A percentile compares a stretch with the other conserved stretches of the same genome.
Conservation (phyloP, 2,329 filamentous ascomycete species). For the Ophiostoma australiae region DNA sequence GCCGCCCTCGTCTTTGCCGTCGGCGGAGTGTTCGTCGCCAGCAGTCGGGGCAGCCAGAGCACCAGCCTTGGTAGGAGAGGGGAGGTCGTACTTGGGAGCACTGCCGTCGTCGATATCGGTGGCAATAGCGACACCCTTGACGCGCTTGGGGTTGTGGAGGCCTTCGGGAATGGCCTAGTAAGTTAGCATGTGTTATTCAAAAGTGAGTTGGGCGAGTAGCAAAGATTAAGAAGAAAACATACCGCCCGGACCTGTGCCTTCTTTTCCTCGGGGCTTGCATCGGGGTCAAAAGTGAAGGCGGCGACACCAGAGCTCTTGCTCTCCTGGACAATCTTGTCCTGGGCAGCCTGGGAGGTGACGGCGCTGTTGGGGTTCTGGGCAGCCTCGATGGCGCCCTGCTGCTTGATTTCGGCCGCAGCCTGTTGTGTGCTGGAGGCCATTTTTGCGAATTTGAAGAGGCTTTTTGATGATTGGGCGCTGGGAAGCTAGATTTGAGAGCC, state of each 20-base stretch:
- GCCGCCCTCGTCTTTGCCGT: slow-evolving; percentile 48
- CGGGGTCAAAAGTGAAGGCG: slow-evolving; percentile 80
- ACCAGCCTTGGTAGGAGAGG: slow-evolving; percentile 65
- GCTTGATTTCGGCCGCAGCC: slow-evolving; percentile 62
- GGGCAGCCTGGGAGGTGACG: slow-evolving; percentile 64
- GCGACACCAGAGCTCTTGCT: slow-evolving; percentile 72
- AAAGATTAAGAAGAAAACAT: slow-evolving; percentile 34
- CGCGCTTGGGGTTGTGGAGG: slow-evolving; percentile 53
- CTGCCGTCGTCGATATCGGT: slow-evolving; percentile 75
- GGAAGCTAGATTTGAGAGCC: neutral
- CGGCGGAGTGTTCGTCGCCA: slow-evolving; percentile 44
- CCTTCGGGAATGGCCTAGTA: slow-evolving; percentile 57
- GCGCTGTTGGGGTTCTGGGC: slow-evolving; percentile 64
- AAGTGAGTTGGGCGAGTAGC: neutral
- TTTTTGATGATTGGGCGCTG: neutral
- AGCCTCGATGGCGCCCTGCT: slow-evolving; percentile 73
- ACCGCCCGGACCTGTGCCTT: slow-evolving; percentile 72
- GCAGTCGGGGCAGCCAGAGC: slow-evolving; percentile 42
- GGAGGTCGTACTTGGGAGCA: slow-evolving; percentile 68
- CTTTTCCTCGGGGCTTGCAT: slow-evolving; percentile 81
- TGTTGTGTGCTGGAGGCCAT: slow-evolving; percentile 33
- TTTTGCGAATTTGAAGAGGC: slow-evolving; percentile 10
- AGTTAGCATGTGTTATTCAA: slow-evolving; percentile 11
- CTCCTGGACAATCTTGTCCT: slow-evolving; percentile 69
- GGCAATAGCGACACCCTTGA: slow-evolving; percentile 63